A percentile compares a stretch with the other conserved stretches of the same genome.
Evolutionary conservation across 2,329 filamentous ascomycete species (phyloP).

Genomic region (Huntiella omanensis): DNA sequence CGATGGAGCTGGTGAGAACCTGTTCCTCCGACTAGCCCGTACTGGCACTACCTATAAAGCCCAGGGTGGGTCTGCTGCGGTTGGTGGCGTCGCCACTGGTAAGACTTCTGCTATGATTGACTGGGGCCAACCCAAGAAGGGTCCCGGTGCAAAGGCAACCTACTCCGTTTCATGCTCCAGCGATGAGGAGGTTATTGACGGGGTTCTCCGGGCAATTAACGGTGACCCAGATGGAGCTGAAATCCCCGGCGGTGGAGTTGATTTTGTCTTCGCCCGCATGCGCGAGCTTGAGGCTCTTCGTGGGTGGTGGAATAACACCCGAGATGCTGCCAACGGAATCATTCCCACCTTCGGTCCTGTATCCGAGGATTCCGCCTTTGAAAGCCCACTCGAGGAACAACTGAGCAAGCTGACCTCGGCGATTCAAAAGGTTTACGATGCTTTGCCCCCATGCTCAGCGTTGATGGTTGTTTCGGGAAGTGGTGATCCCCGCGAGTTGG

Average conservation of each 20-base stretch:
- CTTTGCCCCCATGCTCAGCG: slow-evolving; percentile 44
- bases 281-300: slow-evolving; percentile 45
- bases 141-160: slow-evolving; percentile 35
- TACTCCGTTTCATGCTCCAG: slow-evolving; percentile 36
- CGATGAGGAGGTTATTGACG: slow-evolving; percentile 38
- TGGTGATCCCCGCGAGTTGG: slow-evolving; percentile 50
- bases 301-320: slow-evolving; percentile 48
- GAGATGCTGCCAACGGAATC: slow-evolving; percentile 18
- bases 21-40: slow-evolving; percentile 65
- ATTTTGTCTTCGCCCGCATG: slow-evolving; percentile 49
- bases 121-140: slow-evolving; percentile 60
- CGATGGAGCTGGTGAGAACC: slow-evolving; percentile 63
- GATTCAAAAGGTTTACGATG: slow-evolving; percentile 35
- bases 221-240: slow-evolving; percentile 39
- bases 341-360: slow-evolving; percentile 10
- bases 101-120: slow-evolving; percentile 64
- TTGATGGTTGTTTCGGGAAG: slow-evolving; percentile 47
- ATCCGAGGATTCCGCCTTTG: slow-evolving; percentile 12
- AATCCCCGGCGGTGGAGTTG: slow-evolving; percentile 40
- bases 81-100: slow-evolving; percentile 33
- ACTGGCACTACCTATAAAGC: slow-evolving; percentile 42
- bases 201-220: slow-evolving; percentile 36
- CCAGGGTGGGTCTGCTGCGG: slow-evolving; percentile 38
- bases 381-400: slow-evolving; percentile 24
- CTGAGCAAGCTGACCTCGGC: slow-evolving; percentile 28